Evolutionary conservation across 352 stramenopile species (phyloP).

Genomic region (Phytophthora capsici): DNA sequence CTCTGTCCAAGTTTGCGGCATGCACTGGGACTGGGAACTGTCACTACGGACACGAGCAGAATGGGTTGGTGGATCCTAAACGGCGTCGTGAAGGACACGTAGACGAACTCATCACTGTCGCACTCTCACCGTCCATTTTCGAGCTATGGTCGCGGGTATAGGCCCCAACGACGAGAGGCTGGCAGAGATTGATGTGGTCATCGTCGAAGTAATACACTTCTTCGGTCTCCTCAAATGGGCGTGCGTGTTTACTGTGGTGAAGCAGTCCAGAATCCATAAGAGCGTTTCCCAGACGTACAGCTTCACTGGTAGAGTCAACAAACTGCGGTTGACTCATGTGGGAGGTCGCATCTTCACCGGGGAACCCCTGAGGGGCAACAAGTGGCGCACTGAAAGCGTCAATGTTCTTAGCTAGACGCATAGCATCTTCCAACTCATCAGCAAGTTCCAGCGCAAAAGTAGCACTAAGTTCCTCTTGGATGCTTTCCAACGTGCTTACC

Average conservation of each 20-base stretch:
- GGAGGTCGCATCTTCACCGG: slow-evolving; percentile 40
- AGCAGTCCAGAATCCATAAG: slow-evolving; percentile 68
- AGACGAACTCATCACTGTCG: slow-evolving; percentile 26
- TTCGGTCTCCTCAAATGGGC: slow-evolving; percentile 47
- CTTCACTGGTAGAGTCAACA: slow-evolving; percentile 49
- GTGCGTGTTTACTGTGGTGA: slow-evolving; percentile 59
- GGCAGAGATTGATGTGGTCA: slow-evolving; percentile 57
- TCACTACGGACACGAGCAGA: slow-evolving; percentile 33
- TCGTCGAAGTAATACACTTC: slow-evolving; percentile 61
- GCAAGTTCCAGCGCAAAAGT: slow-evolving; percentile 49
- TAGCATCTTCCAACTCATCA: slow-evolving; percentile 47
- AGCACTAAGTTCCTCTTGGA: slow-evolving; percentile 55
- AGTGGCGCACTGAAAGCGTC: slow-evolving; percentile 35
- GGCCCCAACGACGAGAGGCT: slow-evolving; percentile 41
- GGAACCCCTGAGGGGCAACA: slow-evolving; percentile 43
- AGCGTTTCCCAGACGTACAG: slow-evolving; percentile 63
- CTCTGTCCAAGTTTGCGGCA: slow-evolving; percentile 69
- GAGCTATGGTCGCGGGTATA: slow-evolving; percentile 18
- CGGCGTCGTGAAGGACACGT: slow-evolving; percentile 28
- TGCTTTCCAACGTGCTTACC: slow-evolving; percentile 49
- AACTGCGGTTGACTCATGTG: slow-evolving; percentile 54
- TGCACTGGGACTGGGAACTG: slow-evolving; percentile 37
- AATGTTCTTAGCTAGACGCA: slow-evolving; percentile 37
- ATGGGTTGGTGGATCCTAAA: slow-evolving; percentile 49
- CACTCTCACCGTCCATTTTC: slow-evolving; percentile 23